Evolutionary conservation across 2,329 filamentous ascomycete species (phyloP).

Genomic region (Monosporascus sp.): DNA sequence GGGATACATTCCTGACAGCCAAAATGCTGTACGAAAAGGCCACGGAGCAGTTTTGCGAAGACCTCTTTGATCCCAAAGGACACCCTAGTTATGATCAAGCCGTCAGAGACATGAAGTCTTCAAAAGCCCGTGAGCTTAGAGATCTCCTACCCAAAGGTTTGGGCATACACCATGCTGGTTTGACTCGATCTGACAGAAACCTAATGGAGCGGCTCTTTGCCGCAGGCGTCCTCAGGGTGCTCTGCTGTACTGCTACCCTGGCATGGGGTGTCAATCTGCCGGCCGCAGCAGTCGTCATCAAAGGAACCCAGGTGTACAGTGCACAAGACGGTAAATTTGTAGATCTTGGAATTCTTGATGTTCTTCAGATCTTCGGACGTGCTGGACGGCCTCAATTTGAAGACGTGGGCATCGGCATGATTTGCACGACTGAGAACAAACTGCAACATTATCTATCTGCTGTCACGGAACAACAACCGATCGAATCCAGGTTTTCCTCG

Average conservation of each 20-base stretch:
- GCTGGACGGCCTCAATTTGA: constrained; percentile 97
- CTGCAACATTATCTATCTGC: constrained; percentile 86
- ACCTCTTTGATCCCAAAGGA: constrained; percentile 75
- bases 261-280: constrained; percentile 99
- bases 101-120: constrained; percentile 77
- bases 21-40: constrained; percentile 84
- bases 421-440: constrained; percentile 94
- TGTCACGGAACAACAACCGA: constrained; percentile 92
- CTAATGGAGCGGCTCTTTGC: constrained; percentile 90
- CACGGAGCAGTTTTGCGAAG: constrained; percentile 68
- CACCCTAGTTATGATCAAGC: constrained; percentile 80
- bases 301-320: constrained; percentile 95
- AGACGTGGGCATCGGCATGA: constrained; percentile 96
- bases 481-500: constrained; percentile 92
- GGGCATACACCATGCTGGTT: constrained; percentile 93
- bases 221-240: constrained; percentile 89
- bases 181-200: constrained; percentile 91
- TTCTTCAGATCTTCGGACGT: constrained; percentile 96
- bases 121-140: constrained; percentile 78
- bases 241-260: constrained; percentile 96
- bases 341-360: constrained; percentile 92
- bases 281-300: constrained; percentile 94
- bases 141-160: constrained; percentile 88
- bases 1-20: constrained; percentile 87
- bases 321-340: constrained; percentile 95